Conservation (phyloP, 1,139 yeast species). For the Sugiyamaella novakii region DNA sequence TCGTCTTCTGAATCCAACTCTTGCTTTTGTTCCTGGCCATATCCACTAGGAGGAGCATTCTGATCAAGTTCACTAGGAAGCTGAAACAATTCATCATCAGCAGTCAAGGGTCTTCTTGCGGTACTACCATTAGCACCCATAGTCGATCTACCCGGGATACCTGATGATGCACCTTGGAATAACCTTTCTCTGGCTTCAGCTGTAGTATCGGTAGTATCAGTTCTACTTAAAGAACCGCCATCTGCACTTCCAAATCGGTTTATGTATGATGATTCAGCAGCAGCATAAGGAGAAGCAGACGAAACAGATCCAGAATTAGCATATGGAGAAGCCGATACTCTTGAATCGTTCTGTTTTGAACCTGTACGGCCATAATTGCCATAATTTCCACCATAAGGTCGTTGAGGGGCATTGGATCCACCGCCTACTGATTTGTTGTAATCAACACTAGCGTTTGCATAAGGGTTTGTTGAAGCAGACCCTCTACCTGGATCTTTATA, state of each 20-base stretch:
- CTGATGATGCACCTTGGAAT: constrained; percentile 33
- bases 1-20: constrained; percentile 60
- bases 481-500: not conserved
- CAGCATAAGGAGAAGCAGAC: constrained; percentile 34
- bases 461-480: constrained; percentile 20
- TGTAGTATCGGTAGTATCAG: constrained; percentile 31
- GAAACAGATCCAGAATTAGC: not conserved
- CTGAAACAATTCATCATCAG: constrained; percentile 26
- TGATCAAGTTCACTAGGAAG: constrained; percentile 25
- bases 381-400: constrained; percentile 16
- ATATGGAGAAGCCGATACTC: not conserved
- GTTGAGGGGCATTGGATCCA: not conserved
- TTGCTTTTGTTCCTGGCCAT: constrained; percentile 46
- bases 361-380: constrained; percentile 3
- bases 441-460: constrained; percentile 24
- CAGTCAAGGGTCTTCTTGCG: constrained; percentile 11
- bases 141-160: constrained; percentile 19
- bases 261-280: constrained; percentile 34
- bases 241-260: constrained; percentile 28
- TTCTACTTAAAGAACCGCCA: constrained; percentile 24
- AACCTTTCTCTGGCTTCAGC: constrained; percentile 36
- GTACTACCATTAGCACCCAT: constrained; percentile 17
- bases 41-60: constrained; percentile 24
- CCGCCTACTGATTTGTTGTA: constrained; percentile 18
- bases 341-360: constrained; percentile 4